Evolutionary conservation across 352 stramenopile genomes (phyloP), one percentile per base, ranked within the genome.

Genomic region (Globisporangium recalcitrans): DNA sequence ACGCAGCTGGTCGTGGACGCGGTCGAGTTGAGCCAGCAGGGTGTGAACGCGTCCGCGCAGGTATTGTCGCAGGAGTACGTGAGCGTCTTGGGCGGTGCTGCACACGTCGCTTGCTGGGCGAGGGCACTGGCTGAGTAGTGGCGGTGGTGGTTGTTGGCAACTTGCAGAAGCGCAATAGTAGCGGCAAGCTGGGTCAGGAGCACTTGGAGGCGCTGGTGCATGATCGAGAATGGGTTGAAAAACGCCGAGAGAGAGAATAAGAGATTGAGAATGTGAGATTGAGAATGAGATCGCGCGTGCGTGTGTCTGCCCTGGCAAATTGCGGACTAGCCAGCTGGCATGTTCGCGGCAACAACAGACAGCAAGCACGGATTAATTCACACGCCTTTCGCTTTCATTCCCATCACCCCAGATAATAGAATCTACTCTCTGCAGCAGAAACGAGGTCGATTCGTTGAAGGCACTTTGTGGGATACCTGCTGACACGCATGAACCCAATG

Each of bases 21-120:
- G 9, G 51, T 57, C 29, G 29, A 22, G 52, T 21, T 53, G 47
- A 53, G 47, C 47, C 42, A 7, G 10, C 52, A 58, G 6, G 52
- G 52, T 6, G 52, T 31, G 52, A 46, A 47, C 29, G 31, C 16
- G 31, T 58, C 27, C 10, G n/a, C 5, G 7, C 47, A 58, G 24
- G n/a, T n/a, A 5, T 22, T 13, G 21, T 47, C 52, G 21, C 29
- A 58, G 10, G 19, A 13, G n/a, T 46, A 58, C 31, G 52, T 31
- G 31, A 58, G 52, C 31, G 52, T 58, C n/a, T 58, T 57, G 11
- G 31, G 19, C 1, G 29, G 51, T n/a, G 51, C 29, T 8, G 29
- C 3, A 29, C 51, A 57, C 19, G 51, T 10, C 19, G 8, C n/a
- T 8, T 46, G n/a, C 11, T 42, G 36, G 0, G 4, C 52, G 6